Percentiles rank a stretch among this genome's conserved stretches.
These are phyloP conservation scores for Starmera quercuum DNA, from an alignment of 805 yeast genomes.

Conservation along the genomic window DNA sequence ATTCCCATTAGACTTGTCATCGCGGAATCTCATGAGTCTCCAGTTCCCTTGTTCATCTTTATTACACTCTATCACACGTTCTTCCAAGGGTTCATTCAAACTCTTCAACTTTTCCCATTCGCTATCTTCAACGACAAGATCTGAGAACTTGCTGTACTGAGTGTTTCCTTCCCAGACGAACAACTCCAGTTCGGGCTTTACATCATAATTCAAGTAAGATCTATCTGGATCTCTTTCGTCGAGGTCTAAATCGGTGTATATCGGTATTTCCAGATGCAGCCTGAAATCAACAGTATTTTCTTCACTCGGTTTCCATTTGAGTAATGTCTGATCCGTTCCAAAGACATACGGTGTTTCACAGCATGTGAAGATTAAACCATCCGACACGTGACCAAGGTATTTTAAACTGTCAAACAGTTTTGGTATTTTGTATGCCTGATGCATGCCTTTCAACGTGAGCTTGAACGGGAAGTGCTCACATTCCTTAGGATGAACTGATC, in stretches of 20 bases:
- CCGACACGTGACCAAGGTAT: conserved; percentile 77
- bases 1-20: conserved; percentile 87
- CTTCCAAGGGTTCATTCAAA: conserved; percentile 76
- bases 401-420: conserved; percentile 68
- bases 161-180: conserved; percentile 72
- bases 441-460: conserved; percentile 83
- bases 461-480: conserved; percentile 78
- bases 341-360: conserved; percentile 78
- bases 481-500: conserved; percentile 63
- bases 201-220: conserved; percentile 74
- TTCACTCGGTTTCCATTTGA: conserved; percentile 97
- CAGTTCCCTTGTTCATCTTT: conserved; percentile 57
- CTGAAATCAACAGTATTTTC: conserved; percentile 92
- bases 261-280: conserved; percentile 52
- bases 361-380: conserved; percentile 91
- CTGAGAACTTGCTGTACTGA: conserved; percentile 59
- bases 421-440: conserved; percentile 67
- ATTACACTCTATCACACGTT: conserved; percentile 81
- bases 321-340: conserved; percentile 80
- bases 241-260: conserved; percentile 52
- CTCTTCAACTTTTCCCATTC: conserved; percentile 77
- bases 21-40: conserved; percentile 84
- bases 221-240: conserved; percentile 57
- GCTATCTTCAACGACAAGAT: conserved; percentile 51
- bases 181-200: conserved; percentile 62